These are phyloP conservation scores for Spiraea crenata DNA, from an alignment of 331 rosid genomes.

Conservation along the genomic window DNA sequence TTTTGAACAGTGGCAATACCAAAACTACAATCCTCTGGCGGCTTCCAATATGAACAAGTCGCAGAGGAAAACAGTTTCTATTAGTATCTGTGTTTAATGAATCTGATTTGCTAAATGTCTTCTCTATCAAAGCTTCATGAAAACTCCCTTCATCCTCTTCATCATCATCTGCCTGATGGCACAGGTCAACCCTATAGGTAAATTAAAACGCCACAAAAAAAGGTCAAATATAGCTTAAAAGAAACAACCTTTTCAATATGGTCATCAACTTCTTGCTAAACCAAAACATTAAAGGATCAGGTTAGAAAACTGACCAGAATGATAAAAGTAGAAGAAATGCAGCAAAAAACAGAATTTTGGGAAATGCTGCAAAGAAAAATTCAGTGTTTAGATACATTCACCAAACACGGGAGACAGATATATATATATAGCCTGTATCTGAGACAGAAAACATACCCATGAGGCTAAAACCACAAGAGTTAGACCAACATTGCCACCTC, in stretches of 20 bases:
- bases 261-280: background rate
- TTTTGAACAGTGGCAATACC: conserved; percentile 44
- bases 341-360: conserved; percentile 80
- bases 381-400: conserved; percentile 30
- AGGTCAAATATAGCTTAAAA: conserved; percentile 27
- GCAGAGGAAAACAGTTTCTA: conserved; percentile 71
- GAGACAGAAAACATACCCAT: conserved; percentile 64
- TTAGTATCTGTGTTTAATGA: conserved; percentile 41
- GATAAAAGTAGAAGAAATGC: conserved; percentile 96
- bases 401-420: conserved; percentile 17
- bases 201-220: conserved; percentile 24
- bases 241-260: conserved; percentile 10
- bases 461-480: conserved; percentile 79
- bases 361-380: conserved; percentile 77
- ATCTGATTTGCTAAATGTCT: conserved; percentile 42
- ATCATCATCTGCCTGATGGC: conserved; percentile 86
- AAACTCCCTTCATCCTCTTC: conserved; percentile 71
- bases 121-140: conserved; percentile 63
- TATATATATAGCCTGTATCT: background rate
- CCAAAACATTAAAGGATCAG: background rate
- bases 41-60: conserved; percentile 58
- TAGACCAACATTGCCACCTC: conserved; percentile 82
- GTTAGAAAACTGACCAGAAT: conserved; percentile 69
- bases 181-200: conserved; percentile 82
- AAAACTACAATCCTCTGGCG: conserved; percentile 74